A percentile compares a stretch with the other conserved stretches of the same genome.
phyloP scores from a whole-genome alignment of 495 filamentous ascomycete genomes.

The Tuber microsphaerosporum region DNA sequence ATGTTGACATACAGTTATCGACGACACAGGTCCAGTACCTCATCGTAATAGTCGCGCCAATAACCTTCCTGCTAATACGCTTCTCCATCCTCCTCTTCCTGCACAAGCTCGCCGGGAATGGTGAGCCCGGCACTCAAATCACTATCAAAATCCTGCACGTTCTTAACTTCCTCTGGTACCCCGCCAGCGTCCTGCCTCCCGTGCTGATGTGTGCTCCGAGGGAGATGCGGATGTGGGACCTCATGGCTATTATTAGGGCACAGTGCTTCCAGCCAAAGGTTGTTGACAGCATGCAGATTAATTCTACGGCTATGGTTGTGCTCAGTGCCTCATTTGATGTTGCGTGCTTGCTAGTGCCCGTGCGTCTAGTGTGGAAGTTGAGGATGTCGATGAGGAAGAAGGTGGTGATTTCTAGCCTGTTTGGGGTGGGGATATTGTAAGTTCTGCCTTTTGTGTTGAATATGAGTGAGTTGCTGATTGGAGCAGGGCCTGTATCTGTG shows the following conservation, averaged over 20 bases:
- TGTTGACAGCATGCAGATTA: background rate
- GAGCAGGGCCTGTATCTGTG: background rate
- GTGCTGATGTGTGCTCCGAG: background rate
- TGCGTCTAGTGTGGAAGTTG: background rate
- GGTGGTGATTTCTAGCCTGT: background rate
- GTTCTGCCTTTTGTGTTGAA: background rate
- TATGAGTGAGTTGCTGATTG: background rate
- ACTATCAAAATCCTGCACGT: background rate
- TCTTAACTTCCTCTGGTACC: conserved; percentile 3
- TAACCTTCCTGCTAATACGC: conserved; percentile 66
- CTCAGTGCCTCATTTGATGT: background rate
- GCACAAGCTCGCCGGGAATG: background rate
- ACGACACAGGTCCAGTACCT: background rate
- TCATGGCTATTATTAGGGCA: background rate
- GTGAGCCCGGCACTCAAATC: background rate
- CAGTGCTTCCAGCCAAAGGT: background rate
- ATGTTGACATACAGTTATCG: background rate
- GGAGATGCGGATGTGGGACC: conserved; percentile 1
- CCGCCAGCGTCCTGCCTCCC: background rate
- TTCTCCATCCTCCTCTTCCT: conserved; percentile 69
- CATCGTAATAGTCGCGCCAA: conserved; percentile 51
- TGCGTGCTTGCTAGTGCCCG: background rate
- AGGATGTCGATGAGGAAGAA: background rate
- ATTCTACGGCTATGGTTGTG: background rate
- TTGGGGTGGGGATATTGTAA: conserved; percentile 3